Evolutionary conservation across 2,329 filamentous ascomycete species (phyloP), one percentile per base, ranked within the genome.

Genomic region (Elsinoe fawcettii): DNA sequence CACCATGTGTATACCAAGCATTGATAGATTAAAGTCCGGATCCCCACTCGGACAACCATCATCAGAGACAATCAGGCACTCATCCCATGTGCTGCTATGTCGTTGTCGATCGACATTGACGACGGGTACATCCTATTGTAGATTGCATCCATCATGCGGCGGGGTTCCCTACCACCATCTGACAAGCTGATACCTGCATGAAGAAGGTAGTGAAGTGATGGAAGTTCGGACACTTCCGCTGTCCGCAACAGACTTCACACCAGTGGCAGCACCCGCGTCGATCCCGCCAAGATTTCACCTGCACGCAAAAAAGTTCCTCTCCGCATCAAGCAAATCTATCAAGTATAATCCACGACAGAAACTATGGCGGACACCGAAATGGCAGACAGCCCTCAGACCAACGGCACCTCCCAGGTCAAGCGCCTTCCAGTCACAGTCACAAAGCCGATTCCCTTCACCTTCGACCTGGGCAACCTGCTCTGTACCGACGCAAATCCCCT

Each of bases 391-490:
- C 34, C 59, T 11, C 32, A 43, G 12, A 37, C 46, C 9, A 58
- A 54, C 46, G 56, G 47, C 27, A 36, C 30, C n/a, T 11, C 46
- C 20, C 57, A 49, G 30, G 44, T 55, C 34, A 61, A 61, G 27
- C 60, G 58, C 36, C 58, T 61, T 6, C 58, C 60, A 47, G 53
- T 61, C 27, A 58, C 55, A 14, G 70, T 75, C 51, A 66, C 85
- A 60, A 95, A 95, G 74, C 86, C 90, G 3, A 95, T 87, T 5
- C 90, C 91, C 8, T 95, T 95, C 77, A 90, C 84, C 64, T 96
- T 95, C 76, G 90, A 96, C 71, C 85, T 96, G 39, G 86, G 90
- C 64, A 84, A 95, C 69, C 85, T 97, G 56, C 81, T 95, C 69
- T 87, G 84, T 72, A 85, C 85, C 68, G 93, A 97, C 74, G 82